Evolutionary conservation across 345 rosid species (phyloP).

Genomic region (Salix udensis): DNA sequence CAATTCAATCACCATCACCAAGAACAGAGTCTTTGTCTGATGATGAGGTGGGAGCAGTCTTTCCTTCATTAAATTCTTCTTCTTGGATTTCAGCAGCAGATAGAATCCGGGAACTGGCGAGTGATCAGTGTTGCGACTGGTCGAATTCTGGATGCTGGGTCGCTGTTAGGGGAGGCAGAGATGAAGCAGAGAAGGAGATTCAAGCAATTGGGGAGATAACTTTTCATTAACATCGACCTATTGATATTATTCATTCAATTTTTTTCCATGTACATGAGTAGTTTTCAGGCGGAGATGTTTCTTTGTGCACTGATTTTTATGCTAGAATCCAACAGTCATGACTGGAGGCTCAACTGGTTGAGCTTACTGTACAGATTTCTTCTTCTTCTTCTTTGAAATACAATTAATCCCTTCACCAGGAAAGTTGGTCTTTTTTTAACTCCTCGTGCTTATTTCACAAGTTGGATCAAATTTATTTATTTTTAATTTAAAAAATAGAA

Average conservation of each 20-base stretch:
- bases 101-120: conserved; percentile 19
- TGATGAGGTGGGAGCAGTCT: background rate
- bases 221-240: background rate
- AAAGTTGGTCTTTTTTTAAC: too few species aligned
- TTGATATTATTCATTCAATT: conserved; percentile 5
- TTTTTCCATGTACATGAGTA: background rate
- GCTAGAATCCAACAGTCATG: background rate
- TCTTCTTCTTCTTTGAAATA: background rate
- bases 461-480: too few species aligned
- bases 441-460: background rate
- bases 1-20: conserved; percentile 12
- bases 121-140: conserved; percentile 14
- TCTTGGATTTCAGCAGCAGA: background rate
- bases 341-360: background rate
- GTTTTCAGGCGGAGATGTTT: background rate
- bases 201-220: background rate
- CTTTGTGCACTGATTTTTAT: background rate
- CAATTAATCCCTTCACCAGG: too few species aligned
- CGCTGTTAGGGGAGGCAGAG: conserved; percentile 17
- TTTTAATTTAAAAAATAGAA: too few species aligned
- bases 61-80: conserved; percentile 6
- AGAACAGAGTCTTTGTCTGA: conserved; percentile 7
- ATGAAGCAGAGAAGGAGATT: background rate
- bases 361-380: background rate
- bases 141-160: conserved; percentile 9